Percentiles rank a stretch among this genome's conserved stretches.
phyloP scores from a whole-genome alignment of 306 rosid genomes.

The Castanopsis chinensis region DNA sequence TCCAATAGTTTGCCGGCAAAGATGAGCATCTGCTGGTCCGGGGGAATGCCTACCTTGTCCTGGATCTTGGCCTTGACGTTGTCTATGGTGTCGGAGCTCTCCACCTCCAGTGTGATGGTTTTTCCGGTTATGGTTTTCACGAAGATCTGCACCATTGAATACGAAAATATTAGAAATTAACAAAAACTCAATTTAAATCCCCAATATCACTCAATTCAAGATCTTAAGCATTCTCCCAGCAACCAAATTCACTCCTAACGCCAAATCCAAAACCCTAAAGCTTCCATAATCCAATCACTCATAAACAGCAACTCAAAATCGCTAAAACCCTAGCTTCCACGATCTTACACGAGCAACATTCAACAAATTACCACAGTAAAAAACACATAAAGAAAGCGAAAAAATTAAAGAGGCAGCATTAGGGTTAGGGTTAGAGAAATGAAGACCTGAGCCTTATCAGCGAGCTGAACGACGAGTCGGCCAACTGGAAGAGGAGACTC shows the following conservation, averaged over 20 bases:
- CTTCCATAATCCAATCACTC: neutral
- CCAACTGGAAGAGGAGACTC: constrained; percentile 91
- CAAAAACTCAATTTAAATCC: too few relatives aligned
- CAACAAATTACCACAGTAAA: neutral
- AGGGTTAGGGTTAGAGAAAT: constrained; percentile 11
- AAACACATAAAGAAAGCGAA: neutral
- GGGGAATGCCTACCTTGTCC: too few relatives aligned
- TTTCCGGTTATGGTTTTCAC: too few relatives aligned
- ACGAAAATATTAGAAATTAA: too few relatives aligned
- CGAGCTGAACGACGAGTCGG: constrained; percentile 91
- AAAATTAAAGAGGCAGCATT: neutral
- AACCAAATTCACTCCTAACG: neutral
- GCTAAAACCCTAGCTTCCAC: constrained; percentile 34
- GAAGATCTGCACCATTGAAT: too few relatives aligned
- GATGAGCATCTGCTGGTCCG: too few relatives aligned
- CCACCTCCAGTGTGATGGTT: too few relatives aligned
- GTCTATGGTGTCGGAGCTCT: too few relatives aligned
- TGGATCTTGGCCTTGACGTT: too few relatives aligned
- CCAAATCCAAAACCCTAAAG: neutral
- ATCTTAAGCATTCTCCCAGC: neutral
- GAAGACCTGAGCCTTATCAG: constrained; percentile 89
- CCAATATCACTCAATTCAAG: too few relatives aligned
- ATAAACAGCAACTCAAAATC: neutral
- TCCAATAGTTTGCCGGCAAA: too few relatives aligned
- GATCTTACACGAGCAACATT: neutral